Percentiles rank a stretch among this genome's conserved stretches.
phyloP scores from a whole-genome alignment of 2,329 filamentous ascomycete genomes.

The Arthrobotrys megalospora region DNA sequence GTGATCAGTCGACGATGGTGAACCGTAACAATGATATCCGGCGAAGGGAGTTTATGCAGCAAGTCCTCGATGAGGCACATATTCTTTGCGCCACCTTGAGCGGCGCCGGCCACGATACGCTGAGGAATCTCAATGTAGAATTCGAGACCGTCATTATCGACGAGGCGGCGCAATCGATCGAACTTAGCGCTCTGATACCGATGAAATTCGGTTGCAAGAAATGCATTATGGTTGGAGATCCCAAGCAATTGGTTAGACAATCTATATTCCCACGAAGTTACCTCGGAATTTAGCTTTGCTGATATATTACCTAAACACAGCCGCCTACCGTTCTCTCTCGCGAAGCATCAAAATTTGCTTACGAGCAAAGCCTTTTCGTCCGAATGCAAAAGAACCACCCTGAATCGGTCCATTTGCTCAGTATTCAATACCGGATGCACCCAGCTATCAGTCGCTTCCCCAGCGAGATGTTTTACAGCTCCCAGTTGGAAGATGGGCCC shows the following conservation, averaged over 20 bases:
- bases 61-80: slow-evolving; percentile 90
- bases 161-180: slow-evolving; percentile 97
- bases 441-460: slow-evolving; percentile 95
- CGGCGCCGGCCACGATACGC: slow-evolving; percentile 97
- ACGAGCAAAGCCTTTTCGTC: slow-evolving; percentile 98
- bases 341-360: slow-evolving; percentile 90
- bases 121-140: slow-evolving; percentile 92
- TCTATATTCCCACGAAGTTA: neutral
- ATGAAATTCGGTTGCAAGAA: slow-evolving; percentile 97
- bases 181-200: slow-evolving; percentile 94
- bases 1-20: slow-evolving; percentile 85
- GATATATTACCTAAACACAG: slow-evolving; percentile 27
- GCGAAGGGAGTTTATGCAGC: slow-evolving; percentile 86
- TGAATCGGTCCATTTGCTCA: slow-evolving; percentile 90
- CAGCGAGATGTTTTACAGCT: slow-evolving; percentile 92
- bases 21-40: slow-evolving; percentile 89
- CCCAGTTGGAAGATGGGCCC: slow-evolving; percentile 84
- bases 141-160: slow-evolving; percentile 99
- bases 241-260: slow-evolving; percentile 80
- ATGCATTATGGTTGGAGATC: slow-evolving; percentile 96
- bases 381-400: slow-evolving; percentile 96
- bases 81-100: slow-evolving; percentile 95
- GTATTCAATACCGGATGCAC: slow-evolving; percentile 99
- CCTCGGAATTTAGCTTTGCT: neutral
- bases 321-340: slow-evolving; percentile 96